phyloP scores from a whole-genome alignment of 2,329 filamentous ascomycete genomes.

The Hirsutella thompsonii region DNA sequence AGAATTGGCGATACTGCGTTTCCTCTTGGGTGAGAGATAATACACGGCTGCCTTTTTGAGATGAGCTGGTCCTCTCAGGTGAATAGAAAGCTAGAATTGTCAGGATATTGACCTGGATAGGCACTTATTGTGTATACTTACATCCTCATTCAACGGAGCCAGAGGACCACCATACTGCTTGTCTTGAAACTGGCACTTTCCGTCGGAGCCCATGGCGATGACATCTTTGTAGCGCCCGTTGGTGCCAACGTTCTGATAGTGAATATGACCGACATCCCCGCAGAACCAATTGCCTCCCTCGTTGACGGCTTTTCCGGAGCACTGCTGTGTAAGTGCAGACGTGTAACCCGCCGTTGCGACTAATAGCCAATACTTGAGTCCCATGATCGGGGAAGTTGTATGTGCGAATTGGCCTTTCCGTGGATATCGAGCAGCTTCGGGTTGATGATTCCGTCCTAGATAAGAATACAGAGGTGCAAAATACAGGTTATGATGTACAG shows the following conservation, averaged over 20 bases:
- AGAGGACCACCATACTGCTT: conserved; percentile 46
- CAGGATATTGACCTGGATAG: not conserved
- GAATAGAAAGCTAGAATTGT: conserved; percentile 47
- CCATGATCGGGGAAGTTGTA: conserved; percentile 17
- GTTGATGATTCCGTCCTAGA: no score
- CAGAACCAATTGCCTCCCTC: conserved; percentile 53
- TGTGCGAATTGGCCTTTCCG: no score
- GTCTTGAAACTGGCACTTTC: conserved; percentile 39
- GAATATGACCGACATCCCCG: conserved; percentile 49
- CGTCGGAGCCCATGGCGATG: conserved; percentile 41
- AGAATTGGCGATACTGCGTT: conserved; percentile 25
- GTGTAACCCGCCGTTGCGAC: conserved; percentile 15
- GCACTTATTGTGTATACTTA: conserved; percentile 21
- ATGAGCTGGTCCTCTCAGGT: conserved; percentile 57
- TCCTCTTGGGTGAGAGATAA: conserved; percentile 28
- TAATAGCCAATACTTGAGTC: conserved; percentile 11
- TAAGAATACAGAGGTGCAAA: no score
- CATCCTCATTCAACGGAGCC: conserved; percentile 58
- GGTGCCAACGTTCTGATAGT: conserved; percentile 49
- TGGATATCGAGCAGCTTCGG: no score
- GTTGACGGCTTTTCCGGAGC: conserved; percentile 18
- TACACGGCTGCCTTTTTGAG: conserved; percentile 61
- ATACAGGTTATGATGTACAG: not conserved
- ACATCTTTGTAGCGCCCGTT: conserved; percentile 53
- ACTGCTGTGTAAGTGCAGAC: conserved; percentile 20